Conservation (phyloP, 2,329 filamentous ascomycete species). For the Neodidymelliopsis sp. region DNA sequence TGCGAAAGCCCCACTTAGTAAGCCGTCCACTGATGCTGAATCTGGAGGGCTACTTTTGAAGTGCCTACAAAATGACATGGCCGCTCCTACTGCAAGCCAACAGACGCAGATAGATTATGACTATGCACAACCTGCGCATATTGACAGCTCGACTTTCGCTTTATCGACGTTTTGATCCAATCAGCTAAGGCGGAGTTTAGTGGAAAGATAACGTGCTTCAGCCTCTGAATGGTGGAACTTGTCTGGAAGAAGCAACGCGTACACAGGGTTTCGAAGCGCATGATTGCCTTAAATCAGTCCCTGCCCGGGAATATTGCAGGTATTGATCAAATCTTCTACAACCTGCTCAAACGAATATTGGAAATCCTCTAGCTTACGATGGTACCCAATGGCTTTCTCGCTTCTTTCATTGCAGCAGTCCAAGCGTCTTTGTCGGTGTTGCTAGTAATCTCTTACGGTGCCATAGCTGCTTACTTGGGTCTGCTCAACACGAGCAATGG, state of each 20-base stretch:
- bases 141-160: background rate
- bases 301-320: background rate
- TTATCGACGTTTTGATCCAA: conserved; percentile 15
- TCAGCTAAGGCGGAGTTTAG: conserved; percentile 3
- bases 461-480: conserved; percentile 56
- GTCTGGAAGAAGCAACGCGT: conserved; percentile 15
- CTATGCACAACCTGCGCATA: background rate
- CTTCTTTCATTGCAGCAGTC: conserved; percentile 60
- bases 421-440: conserved; percentile 63
- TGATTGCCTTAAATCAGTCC: conserved; percentile 4
- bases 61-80: background rate
- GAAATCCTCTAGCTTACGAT: background rate
- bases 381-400: conserved; percentile 16
- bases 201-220: conserved; percentile 23
- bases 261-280: conserved; percentile 6
- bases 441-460: conserved; percentile 61
- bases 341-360: too few relatives aligned
- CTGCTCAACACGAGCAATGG: conserved; percentile 57
- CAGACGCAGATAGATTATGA: background rate
- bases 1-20: too few relatives aligned
- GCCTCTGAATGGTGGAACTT: conserved; percentile 19
- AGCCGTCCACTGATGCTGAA: too few relatives aligned
- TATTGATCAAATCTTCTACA: background rate
- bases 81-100: background rate
- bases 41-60: too few relatives aligned